Conservation (phyloP, 139 green algal genomes). For the Choricystis sp. region DNA sequence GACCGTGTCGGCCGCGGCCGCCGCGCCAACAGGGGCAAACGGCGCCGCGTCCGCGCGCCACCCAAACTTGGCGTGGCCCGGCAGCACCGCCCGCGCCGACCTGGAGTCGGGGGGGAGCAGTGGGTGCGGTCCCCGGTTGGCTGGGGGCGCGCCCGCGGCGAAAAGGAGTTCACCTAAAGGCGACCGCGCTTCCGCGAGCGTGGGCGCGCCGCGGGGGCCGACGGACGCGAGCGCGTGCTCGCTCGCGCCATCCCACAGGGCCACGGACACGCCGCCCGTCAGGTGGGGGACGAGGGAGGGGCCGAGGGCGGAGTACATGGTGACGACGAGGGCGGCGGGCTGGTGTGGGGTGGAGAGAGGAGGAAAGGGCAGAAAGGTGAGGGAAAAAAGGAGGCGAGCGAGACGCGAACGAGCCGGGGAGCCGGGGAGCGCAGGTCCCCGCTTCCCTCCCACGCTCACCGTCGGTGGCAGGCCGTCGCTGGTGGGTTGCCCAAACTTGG, state of each 20-base stretch:
- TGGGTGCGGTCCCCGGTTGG: background rate
- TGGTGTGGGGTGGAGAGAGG: background rate
- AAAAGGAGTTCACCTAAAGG: background rate
- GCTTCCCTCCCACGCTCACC: too few species aligned
- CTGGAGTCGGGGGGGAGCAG: background rate
- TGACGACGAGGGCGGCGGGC: background rate
- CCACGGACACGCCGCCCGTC: background rate
- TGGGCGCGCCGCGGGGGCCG: too few species aligned
- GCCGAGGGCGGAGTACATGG: background rate
- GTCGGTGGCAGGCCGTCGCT: too few species aligned
- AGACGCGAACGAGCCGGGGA: too few species aligned
- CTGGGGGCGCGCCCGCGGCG: background rate
- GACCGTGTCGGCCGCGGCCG: background rate
- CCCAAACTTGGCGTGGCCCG: background rate
- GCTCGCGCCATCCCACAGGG: background rate
- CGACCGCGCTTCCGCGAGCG: background rate
- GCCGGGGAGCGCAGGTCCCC: too few species aligned
- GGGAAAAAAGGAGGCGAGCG: too few species aligned
- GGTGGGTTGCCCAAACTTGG: too few species aligned
- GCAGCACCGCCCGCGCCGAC: background rate
- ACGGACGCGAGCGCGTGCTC: background rate
- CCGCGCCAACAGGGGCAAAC: background rate
- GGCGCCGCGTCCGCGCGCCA: background rate
- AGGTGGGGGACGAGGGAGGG: background rate
- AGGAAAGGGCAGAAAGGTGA: background rate